A percentile compares a stretch with the other conserved stretches of the same genome.
These are phyloP conservation scores for Basidioascus undulatus DNA, from an alignment of 768 basidiomycete species.

Conservation along the genomic window DNA sequence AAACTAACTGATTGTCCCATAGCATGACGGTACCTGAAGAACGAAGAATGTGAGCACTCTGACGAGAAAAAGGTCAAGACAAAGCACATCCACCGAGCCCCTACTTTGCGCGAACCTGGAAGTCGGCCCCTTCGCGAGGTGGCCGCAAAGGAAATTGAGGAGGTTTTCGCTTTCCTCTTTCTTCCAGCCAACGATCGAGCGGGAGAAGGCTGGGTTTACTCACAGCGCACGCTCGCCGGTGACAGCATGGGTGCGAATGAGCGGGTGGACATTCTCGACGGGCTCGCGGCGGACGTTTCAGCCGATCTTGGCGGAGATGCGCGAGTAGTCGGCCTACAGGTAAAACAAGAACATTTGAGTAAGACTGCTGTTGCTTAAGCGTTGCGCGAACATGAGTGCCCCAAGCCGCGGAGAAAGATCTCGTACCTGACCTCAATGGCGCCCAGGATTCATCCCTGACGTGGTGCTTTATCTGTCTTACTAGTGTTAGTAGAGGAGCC, in stretches of 20 bases:
- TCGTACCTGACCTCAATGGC: slow-evolving; percentile 8
- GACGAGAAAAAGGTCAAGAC: too few species aligned
- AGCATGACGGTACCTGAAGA: too few species aligned
- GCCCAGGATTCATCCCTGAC: slow-evolving; percentile 34
- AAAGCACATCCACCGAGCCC: too few species aligned
- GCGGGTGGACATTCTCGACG: slow-evolving; percentile 2
- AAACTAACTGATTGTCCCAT: slow-evolving; percentile 4
- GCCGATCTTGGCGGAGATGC: slow-evolving; percentile 5
- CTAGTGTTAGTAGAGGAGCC: too few species aligned
- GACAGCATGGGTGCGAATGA: slow-evolving; percentile 3
- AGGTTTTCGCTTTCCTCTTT: slow-evolving; percentile 1
- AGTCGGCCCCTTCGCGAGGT: background rate
- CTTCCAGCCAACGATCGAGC: slow-evolving; percentile 1
- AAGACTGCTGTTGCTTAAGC: slow-evolving; percentile 31
- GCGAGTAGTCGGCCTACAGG: background rate
- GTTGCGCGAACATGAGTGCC: slow-evolving; percentile 26
- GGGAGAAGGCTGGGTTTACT: slow-evolving; percentile 3
- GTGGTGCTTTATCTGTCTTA: slow-evolving; percentile 40
- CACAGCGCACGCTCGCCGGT: slow-evolving; percentile 1
- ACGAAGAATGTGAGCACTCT: too few species aligned
- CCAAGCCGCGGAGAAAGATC: slow-evolving; percentile 32
- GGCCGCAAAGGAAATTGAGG: background rate
- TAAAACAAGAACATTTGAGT: background rate
- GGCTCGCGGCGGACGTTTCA: slow-evolving; percentile 2
- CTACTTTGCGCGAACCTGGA: slow-evolving; percentile 2